Evolutionary conservation across 2,329 filamentous ascomycete species (phyloP).

Genomic region (Trichophyton rubrum): DNA sequence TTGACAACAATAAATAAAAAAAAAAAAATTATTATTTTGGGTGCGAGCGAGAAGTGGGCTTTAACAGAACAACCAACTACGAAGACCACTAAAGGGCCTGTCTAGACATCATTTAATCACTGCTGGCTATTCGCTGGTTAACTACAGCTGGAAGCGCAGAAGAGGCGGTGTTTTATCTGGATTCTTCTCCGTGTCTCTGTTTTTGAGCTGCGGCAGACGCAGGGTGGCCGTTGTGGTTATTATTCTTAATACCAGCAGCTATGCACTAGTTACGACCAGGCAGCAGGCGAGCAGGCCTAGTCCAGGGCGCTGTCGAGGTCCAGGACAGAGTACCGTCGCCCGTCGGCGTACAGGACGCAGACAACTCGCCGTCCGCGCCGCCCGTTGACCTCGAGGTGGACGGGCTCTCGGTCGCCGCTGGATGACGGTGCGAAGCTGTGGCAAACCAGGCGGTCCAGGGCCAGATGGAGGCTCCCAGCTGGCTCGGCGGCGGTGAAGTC

Average conservation of each 20-base stretch:
- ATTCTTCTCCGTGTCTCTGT: no score
- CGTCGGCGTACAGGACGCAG: constrained; percentile 43
- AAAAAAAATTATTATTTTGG: not conserved
- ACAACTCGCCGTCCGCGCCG: constrained; percentile 41
- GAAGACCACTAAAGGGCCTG: no score
- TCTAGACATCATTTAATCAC: no score
- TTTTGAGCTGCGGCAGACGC: no score
- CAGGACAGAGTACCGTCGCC: constrained; percentile 43
- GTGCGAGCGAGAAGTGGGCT: not conserved
- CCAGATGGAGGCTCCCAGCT: not conserved
- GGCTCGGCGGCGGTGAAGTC: constrained; percentile 14
- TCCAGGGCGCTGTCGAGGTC: constrained; percentile 38
- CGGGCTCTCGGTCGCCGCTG: constrained; percentile 36
- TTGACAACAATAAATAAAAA: not conserved
- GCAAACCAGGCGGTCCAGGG: constrained; percentile 22
- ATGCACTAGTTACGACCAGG: no score
- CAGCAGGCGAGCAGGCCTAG: not conserved
- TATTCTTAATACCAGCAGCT: no score
- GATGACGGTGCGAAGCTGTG: constrained; percentile 33
- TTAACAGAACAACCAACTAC: not conserved
- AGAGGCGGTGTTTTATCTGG: no score
- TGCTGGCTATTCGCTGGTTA: no score
- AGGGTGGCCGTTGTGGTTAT: no score
- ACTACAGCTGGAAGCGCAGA: no score
- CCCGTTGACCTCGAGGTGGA: constrained; percentile 44